phyloP scores from a whole-genome alignment of 306 rosid species.

The Prunus fruticosa region DNA sequence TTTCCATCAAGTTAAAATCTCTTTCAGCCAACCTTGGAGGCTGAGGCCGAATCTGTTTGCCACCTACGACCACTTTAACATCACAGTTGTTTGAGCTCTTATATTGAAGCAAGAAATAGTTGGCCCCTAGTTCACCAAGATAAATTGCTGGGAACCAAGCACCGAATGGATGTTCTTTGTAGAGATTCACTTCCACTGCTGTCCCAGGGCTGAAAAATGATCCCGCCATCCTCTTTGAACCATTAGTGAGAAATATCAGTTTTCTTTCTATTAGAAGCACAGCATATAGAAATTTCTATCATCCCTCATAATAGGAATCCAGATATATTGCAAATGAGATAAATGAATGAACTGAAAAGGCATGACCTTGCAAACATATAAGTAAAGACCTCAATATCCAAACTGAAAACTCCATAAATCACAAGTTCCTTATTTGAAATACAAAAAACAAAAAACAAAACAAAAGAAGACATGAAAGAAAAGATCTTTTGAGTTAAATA shows the following conservation, averaged over 20 bases:
- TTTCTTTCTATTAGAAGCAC: not conserved
- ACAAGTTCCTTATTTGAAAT: not conserved
- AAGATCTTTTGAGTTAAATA: too few species aligned
- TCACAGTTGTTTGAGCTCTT: not conserved
- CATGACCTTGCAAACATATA: not conserved
- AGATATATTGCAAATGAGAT: not conserved
- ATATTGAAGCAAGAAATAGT: conserved; percentile 8
- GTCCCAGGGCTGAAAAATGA: not conserved
- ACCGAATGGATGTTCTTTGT: not conserved
- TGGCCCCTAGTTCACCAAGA: conserved; percentile 11
- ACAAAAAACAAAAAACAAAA: not conserved
- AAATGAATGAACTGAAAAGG: not conserved
- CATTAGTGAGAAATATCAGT: not conserved
- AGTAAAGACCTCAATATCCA: not conserved
- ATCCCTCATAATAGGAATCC: not conserved
- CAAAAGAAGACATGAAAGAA: too few species aligned
- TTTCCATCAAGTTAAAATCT: not conserved
- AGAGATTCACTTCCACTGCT: conserved; percentile 9
- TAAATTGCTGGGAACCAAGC: conserved; percentile 20
- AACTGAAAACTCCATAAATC: not conserved
- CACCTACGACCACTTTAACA: not conserved
- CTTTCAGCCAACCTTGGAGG: not conserved
- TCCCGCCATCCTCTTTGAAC: not conserved
- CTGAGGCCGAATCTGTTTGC: conserved; percentile 18
- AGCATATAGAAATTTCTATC: not conserved